Evolutionary conservation across 2,329 filamentous ascomycete genomes (phyloP), one percentile per base, ranked within the genome.

Genomic region (Grosmannia serpens): DNA sequence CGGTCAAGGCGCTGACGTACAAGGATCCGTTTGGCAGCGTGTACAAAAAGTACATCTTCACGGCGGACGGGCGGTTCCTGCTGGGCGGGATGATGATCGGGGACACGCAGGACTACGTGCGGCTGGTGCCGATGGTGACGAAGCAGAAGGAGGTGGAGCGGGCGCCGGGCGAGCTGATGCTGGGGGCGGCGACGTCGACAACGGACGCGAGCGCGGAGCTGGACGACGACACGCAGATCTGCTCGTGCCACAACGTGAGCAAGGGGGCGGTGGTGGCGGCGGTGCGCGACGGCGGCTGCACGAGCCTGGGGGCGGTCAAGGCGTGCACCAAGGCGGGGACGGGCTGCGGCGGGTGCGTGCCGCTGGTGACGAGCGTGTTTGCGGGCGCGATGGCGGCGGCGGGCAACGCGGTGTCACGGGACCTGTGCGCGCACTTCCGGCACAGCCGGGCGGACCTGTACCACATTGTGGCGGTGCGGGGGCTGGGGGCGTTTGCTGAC

Each of bases 51-150:
- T 96, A 94, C 70, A 75, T 96, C 13, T 96, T 96, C 67, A 95
- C 91, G 0, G 76, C 85, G 67, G 91, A 96, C 67, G 91, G 91
- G 29, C 95, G 95, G 69, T 92, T 92, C 66, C 76, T 96, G 1
- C 81, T 96, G 0, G 91, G 91, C n/a, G 91, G 91, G 4, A 96
- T 96, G 89, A 95, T 96, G 89, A 94, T 96, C 61, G 91, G 91
- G 46, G 91, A 96, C 67, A 95, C 89, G 0, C 87, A 82, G 62
- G 91, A 96, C 73, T 96, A 95, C 67, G 82, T 95, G 73, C 95
- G 92, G 70, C 74, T 96, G 26, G 88, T 95, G 1, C 87, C 89
- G 1, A 84, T 95, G 77, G 89, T 94, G 58, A 95, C 91, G 74
- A 85, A 82, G 63, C 87, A 90, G 68, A 95, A 91, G 69, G 76